Conservation (phyloP, 495 filamentous ascomycete species). For the Trichoderma virens region DNA sequence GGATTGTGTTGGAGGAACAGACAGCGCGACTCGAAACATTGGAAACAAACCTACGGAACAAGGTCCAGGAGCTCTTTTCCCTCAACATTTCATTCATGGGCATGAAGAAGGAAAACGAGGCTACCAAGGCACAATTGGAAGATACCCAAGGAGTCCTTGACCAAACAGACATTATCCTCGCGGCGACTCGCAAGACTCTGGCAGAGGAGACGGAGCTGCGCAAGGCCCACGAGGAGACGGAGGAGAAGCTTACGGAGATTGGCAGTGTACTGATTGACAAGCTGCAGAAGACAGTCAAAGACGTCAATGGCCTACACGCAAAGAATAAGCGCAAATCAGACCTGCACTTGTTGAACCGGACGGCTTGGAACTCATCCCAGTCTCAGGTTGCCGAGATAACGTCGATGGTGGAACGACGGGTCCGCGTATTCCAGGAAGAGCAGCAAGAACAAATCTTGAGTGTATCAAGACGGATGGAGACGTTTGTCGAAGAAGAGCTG, state of each 20-base stretch:
- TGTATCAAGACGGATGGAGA: conserved; percentile 60
- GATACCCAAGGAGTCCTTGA: conserved; percentile 73
- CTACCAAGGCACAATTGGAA: conserved; percentile 59
- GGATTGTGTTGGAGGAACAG: conserved; percentile 88
- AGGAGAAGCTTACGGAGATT: conserved; percentile 61
- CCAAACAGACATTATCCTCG: conserved; percentile 77
- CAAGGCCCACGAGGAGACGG: conserved; percentile 79
- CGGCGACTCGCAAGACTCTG: conserved; percentile 63
- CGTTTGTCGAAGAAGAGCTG: conserved; percentile 66
- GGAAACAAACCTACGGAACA: conserved; percentile 81
- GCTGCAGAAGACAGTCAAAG: conserved; percentile 63
- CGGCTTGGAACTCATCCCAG: conserved; percentile 70
- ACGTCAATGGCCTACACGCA: conserved; percentile 71
- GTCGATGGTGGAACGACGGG: conserved; percentile 59
- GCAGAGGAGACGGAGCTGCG: conserved; percentile 73
- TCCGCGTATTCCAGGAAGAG: conserved; percentile 58
- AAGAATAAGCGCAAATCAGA: conserved; percentile 78
- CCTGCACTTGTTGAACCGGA: conserved; percentile 70
- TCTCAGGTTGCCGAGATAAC: conserved; percentile 67
- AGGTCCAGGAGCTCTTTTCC: conserved; percentile 80
- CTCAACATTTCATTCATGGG: conserved; percentile 77
- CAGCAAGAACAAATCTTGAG: conserved; percentile 61
- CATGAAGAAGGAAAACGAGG: conserved; percentile 79
- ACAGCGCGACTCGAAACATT: conserved; percentile 85
- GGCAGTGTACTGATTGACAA: conserved; percentile 69